These are phyloP conservation scores for Backusella circina DNA, from an alignment of 192 early-diverging fungal genomes.

Conservation along the genomic window DNA sequence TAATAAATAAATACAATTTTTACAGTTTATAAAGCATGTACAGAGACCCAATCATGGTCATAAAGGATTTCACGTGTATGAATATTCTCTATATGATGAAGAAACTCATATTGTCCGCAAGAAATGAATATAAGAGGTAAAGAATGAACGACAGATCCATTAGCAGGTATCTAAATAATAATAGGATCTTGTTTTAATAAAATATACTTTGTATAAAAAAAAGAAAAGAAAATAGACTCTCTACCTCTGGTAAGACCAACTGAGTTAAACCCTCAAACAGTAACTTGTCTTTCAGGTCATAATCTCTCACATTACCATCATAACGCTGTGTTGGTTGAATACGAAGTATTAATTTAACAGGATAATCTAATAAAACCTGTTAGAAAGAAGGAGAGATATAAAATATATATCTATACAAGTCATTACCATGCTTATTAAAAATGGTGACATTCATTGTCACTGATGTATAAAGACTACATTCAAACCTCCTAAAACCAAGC, in stretches of 20 bases:
- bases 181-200: neutral
- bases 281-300: slow-evolving; percentile 44
- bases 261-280: slow-evolving; percentile 53
- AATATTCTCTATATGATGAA: slow-evolving; percentile 56
- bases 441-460: slow-evolving; percentile 45
- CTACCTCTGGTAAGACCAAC: slow-evolving; percentile 50
- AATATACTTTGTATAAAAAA: neutral
- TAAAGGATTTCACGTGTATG: slow-evolving; percentile 44
- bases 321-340: slow-evolving; percentile 51
- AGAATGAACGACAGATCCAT: slow-evolving; percentile 33
- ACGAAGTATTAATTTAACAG: slow-evolving; percentile 43
- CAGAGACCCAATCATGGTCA: slow-evolving; percentile 42
- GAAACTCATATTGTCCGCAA: slow-evolving; percentile 48
- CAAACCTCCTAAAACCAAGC: slow-evolving; percentile 30
- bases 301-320: slow-evolving; percentile 48
- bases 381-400: neutral
- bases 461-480: slow-evolving; percentile 45
- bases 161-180: slow-evolving; percentile 42
- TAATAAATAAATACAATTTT: neutral
- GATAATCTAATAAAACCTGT: slow-evolving; percentile 1
- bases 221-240: neutral
- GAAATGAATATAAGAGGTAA: slow-evolving; percentile 54
- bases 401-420: neutral
- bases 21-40: slow-evolving; percentile 13
- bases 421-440: slow-evolving; percentile 45